These are phyloP conservation scores for Saraca asoca DNA, from an alignment of 331 rosid species.

Conservation along the genomic window DNA sequence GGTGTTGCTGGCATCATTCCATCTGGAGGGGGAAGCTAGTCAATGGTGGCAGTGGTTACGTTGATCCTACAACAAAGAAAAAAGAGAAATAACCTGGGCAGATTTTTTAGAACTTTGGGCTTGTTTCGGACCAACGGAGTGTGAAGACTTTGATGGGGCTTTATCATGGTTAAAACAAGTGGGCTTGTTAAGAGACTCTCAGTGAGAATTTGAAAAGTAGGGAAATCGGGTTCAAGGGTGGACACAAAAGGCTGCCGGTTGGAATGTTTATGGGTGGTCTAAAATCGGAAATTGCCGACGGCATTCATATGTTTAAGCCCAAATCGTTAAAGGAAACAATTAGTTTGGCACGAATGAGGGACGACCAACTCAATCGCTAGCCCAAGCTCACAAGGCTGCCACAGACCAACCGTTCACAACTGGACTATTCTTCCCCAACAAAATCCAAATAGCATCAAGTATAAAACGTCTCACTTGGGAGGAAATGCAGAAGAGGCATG, in stretches of 20 bases:
- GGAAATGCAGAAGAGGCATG: not conserved
- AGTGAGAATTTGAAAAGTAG: not conserved
- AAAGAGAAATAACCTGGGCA: not conserved
- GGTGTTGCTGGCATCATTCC: not conserved
- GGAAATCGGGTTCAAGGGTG: not conserved
- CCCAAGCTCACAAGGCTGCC: not conserved
- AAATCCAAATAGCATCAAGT: no score
- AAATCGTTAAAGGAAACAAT: not conserved
- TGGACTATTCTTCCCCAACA: not conserved
- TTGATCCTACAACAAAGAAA: not conserved
- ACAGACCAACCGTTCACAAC: not conserved
- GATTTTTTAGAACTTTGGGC: conserved; percentile 1
- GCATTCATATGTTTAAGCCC: not conserved
- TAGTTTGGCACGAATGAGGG: not conserved
- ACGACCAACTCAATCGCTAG: not conserved
- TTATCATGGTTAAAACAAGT: not conserved
- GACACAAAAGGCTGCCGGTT: not conserved
- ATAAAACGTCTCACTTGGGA: not conserved
- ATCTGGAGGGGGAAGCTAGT: not conserved
- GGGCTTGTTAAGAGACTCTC: not conserved
- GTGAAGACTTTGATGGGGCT: not conserved
- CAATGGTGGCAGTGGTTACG: conserved; percentile 1
- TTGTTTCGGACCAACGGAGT: not conserved
- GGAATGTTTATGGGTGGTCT: not conserved
- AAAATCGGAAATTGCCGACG: not conserved